Base-by-base conservation (phyloP, 176 grass and related monocot genomes). In the Cocos nucifera region DNA sequence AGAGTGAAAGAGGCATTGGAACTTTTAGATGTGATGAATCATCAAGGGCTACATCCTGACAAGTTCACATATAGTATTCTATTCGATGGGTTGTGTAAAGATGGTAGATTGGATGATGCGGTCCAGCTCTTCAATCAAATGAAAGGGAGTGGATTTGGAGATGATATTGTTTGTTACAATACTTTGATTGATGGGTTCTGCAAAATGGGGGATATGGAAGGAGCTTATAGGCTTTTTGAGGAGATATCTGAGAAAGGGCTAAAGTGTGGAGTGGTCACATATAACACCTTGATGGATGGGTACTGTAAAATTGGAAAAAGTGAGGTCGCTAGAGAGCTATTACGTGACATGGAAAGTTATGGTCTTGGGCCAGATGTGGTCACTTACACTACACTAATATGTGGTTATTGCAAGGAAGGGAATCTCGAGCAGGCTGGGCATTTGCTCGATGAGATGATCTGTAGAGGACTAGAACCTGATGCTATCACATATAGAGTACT, bases 251-350 rank as follows among this genome's bases (percentile, higher is more conserved):
- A 23, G 14, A 64, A 64, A 15, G 62, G 62, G 18, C 49, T 50
- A 9, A 17, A 50, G 62, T 20, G 17, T 51, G 62, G 49, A 23
- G 39, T 49, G 49, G 49, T 64, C 19, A 16, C 49, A 32, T 24
- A 24, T 8, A 64, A 32, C 32, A 64, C 62, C 62, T 51, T 64
- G 62, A 64, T 64, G 39, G 32, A 64, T 51, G 62, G 62, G 39
- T 64, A 16, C 44, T 64, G 62, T 8, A 25, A 64, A 35, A 50
- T 23, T 64, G 62, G 62, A 50, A 30, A 50, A 50, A 4, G 19
- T 17, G 21, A 51, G 22, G 44, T 35, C 51, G 62, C 62, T 17
- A 44, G 22, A 22, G 19, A 15, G 32, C 18, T 51, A 32, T 19
- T 64, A 48, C 6, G 12, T 17, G 39, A 64, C 14, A 64, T 64